Percentiles rank a stretch among this genome's conserved stretches.
Evolutionary conservation across 441 rosid genomes (phyloP).

Genomic region (Bocquillonia castaneifolia): DNA sequence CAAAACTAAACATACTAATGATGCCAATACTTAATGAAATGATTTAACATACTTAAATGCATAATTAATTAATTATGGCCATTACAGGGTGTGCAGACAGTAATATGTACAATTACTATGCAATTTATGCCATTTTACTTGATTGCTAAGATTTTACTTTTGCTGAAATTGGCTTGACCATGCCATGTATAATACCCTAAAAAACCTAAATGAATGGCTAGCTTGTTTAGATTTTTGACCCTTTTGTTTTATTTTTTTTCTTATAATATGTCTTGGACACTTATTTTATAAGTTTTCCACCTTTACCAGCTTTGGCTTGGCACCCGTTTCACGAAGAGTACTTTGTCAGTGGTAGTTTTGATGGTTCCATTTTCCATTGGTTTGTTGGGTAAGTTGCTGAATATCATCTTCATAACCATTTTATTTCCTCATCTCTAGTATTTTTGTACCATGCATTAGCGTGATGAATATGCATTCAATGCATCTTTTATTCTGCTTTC

Average conservation of each 20-base stretch:
- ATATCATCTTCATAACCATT: background rate
- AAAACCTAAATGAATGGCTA: background rate
- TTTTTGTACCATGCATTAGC: slow-evolving; percentile 1
- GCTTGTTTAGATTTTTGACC: slow-evolving; percentile 1
- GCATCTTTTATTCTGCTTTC: background rate
- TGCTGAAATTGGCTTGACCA: background rate
- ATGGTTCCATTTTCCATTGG: slow-evolving; percentile 97
- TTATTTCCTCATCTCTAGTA: background rate
- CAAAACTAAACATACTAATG: too few relatives aligned
- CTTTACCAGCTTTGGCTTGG: slow-evolving; percentile 78
- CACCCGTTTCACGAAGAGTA: slow-evolving; percentile 98
- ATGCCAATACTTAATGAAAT: too few relatives aligned
- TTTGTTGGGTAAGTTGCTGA: slow-evolving; percentile 66
- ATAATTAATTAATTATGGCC: too few relatives aligned
- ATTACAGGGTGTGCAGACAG: too few relatives aligned
- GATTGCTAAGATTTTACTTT: too few relatives aligned
- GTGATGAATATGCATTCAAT: background rate
- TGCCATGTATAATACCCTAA: too few relatives aligned
- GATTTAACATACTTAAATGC: too few relatives aligned
- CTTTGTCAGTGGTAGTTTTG: slow-evolving; percentile 94
- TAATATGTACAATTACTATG: too few relatives aligned
- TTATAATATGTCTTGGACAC: background rate
- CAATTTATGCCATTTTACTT: too few relatives aligned
- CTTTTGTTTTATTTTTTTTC: background rate
- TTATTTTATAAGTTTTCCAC: slow-evolving; percentile 1